These are phyloP conservation scores for Penicillium nordicum DNA, from an alignment of 2,329 filamentous ascomycete genomes.

Conservation along the genomic window DNA sequence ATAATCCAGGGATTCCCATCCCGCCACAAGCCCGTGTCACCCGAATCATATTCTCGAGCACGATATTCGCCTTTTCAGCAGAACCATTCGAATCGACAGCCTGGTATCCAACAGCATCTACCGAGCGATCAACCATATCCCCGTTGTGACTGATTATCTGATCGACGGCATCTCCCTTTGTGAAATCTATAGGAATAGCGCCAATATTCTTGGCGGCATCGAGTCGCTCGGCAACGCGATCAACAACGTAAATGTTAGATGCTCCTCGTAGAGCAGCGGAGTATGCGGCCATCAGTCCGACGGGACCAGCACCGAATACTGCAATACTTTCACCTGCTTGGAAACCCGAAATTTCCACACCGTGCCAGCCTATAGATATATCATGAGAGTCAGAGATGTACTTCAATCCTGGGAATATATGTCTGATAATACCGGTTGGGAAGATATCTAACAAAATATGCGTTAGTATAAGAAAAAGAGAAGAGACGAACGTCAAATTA, in stretches of 20 bases:
- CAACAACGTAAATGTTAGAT: neutral
- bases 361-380: neutral
- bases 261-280: neutral
- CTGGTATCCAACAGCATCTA: neutral
- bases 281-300: neutral
- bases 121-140: neutral
- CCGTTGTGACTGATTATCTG: neutral
- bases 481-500: neutral
- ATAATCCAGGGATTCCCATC: neutral
- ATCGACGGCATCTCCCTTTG: neutral
- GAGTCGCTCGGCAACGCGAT: neutral
- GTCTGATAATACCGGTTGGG: neutral
- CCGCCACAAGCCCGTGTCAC: neutral
- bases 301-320: neutral
- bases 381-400: neutral
- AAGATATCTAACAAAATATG: neutral
- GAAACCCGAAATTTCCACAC: neutral
- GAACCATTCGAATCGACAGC: neutral
- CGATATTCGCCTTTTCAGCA: neutral
- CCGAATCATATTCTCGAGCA: neutral
- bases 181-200: neutral
- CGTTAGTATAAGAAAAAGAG: neutral
- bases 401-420: neutral
- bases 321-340: neutral
- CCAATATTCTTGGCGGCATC: neutral